Evolutionary conservation across 495 filamentous ascomycete genomes (phyloP), one percentile per base, ranked within the genome.

Genomic region (Penicillium flavigenum): DNA sequence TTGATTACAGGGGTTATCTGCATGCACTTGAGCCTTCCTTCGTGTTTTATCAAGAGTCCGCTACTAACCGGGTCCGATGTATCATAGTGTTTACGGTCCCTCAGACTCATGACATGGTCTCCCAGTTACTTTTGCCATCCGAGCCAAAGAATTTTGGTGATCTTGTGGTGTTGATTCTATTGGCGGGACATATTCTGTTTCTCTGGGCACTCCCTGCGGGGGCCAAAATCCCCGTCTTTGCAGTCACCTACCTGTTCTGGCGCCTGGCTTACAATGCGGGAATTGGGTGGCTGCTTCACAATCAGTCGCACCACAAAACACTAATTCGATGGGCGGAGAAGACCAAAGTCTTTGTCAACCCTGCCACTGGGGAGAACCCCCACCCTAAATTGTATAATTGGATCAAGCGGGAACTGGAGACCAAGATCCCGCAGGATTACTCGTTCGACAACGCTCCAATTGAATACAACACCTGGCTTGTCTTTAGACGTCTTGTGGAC

Each of bases 401-500:
- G 63, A 76, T 98, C 64, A 94, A 96, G 68, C 75, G 79, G 42
- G 94, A 98, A 70, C 80, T 96, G 75, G 91, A 97, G 76, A 88
- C 88, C 61, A 96, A 98, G 76, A 95, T 98, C 56, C 90, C 89
- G 5, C 77, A 87, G 62, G 92, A 98, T 73, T 98, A 98, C 78
- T 87, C 88, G 54, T 96, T 98, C 67, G 92, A 94, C 62, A 79
- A 88, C 53, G 91, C 92, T 1, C 94, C 94, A 10, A 80, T 97
- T 72, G 94, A 98, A 81, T 98, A 96, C 80, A 98, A 98, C 75
- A 95, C 95, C 47, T 98, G 94, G 94, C 84, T 98, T 17, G 83
- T 96, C 55, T 98, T 98, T 76, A 85, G 94, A 47, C 88, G 94
- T 59, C 81, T 98, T 14, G 94, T 97, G 54, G 94, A 98, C 65